Evolutionary conservation across 2,329 filamentous ascomycete species (phyloP), one percentile per base, ranked within the genome.

Genomic region (Keithomyces neogunnii): DNA sequence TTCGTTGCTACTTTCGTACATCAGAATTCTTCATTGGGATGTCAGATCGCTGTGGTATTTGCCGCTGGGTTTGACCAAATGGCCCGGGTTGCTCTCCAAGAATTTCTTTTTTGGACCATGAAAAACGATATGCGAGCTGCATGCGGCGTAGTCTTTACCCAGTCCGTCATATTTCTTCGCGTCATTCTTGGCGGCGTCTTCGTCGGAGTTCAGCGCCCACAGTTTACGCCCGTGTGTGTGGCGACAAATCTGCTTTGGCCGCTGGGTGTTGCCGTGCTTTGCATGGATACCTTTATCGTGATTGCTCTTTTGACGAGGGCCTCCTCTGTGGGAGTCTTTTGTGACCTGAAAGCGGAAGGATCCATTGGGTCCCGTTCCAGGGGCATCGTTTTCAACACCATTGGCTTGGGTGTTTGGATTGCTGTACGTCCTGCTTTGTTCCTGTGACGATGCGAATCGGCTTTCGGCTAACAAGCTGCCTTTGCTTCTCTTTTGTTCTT

Each of bases 1-100:
- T 82, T 82, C 55, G 64, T 75, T 50, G 65, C 75, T 31, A 74
- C 74, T 29, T 60, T 78, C 49, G 68, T 80, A 62, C 65, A 73
- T 55, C 61, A 70, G 35, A 63, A 62, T 33, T 71, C 73, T 33
- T 53, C 66, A 19, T 63, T 69, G 13, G 66, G 69, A 10, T 84
- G 80, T 60, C 77, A 81, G 60, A 62, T 77, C 49, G 69, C 73
- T 51, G 67, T 80, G 44, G 68, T 73, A 35, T 75, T 82, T 57
- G 72, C 75, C 45, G 71, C 77, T 7, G 57, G 73, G 29, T 80
- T 82, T 62, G 80, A 84, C 56, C 80, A 84, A 60, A 60, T 82
- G 29, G 75, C 74, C 19, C 72, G 80, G 47, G 65, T 77, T 47
- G 69, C 74, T 36, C 62, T 80, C 51, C 73, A 80, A 57, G 78